phyloP scores from a whole-genome alignment of 306 rosid species.

The Arachis hypogaea region DNA sequence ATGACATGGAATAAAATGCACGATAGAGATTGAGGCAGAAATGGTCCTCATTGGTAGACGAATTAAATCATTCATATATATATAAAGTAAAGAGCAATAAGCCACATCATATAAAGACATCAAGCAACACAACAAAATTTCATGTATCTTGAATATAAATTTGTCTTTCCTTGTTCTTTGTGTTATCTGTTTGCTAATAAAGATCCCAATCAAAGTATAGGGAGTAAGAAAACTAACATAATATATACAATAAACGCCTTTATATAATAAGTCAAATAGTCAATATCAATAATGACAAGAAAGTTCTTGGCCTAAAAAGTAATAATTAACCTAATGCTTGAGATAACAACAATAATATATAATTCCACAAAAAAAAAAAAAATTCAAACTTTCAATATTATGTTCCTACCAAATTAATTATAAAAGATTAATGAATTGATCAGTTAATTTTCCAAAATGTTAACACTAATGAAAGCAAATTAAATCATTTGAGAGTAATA shows the following conservation, averaged over 20 bases:
- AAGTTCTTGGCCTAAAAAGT: not conserved
- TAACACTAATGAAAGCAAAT: no score
- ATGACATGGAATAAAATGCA: slow-evolving; percentile 16
- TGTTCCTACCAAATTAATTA: not conserved
- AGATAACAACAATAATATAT: no score
- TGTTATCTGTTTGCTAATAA: not conserved
- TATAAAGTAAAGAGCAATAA: no score
- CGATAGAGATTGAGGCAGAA: not conserved
- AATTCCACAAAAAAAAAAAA: no score
- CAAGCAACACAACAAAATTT: slow-evolving; percentile 15
- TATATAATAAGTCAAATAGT: not conserved
- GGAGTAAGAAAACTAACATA: not conserved
- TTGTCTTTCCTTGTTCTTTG: not conserved
- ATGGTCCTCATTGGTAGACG: not conserved
- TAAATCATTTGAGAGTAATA: no score
- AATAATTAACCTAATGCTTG: not conserved
- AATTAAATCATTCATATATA: no score
- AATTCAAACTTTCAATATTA: no score
- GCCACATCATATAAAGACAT: not conserved
- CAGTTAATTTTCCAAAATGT: not conserved
- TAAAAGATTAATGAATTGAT: not conserved
- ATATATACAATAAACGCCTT: slow-evolving; percentile 18
- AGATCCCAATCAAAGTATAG: not conserved
- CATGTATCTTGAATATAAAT: not conserved
- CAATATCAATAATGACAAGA: not conserved